These are phyloP conservation scores for Orbilia oligospora DNA, from an alignment of 2,329 filamentous ascomycete species.

Conservation along the genomic window DNA sequence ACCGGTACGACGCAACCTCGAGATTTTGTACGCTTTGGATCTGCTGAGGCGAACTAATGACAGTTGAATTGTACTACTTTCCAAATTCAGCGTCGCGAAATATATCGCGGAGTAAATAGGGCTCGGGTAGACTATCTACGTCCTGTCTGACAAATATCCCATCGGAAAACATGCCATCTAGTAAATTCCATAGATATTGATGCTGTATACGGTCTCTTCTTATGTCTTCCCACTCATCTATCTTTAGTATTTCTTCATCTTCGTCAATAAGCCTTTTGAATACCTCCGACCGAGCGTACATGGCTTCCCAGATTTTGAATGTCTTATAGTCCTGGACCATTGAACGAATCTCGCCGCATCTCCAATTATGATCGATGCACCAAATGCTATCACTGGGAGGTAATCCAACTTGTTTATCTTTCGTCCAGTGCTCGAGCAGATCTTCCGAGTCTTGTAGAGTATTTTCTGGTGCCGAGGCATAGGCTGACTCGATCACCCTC, in stretches of 20 bases:
- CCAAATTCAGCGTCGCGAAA: constrained; percentile 25
- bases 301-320: constrained; percentile 25
- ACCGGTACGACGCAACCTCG: no score
- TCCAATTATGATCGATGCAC: constrained; percentile 21
- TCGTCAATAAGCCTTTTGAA: constrained; percentile 20
- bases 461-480: constrained; percentile 20
- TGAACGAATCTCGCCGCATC: constrained; percentile 20
- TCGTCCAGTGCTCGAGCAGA: constrained; percentile 22
- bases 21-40: not conserved
- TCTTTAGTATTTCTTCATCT: constrained; percentile 19
- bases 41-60: constrained; percentile 14
- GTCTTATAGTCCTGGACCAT: constrained; percentile 22
- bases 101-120: constrained; percentile 25
- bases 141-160: constrained; percentile 23
- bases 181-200: constrained; percentile 21
- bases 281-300: constrained; percentile 17
- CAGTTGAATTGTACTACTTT: constrained; percentile 21
- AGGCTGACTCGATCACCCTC: constrained; percentile 24
- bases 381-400: constrained; percentile 21
- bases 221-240: constrained; percentile 9
- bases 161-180: constrained; percentile 19
- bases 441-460: constrained; percentile 17
- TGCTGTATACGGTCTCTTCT: constrained; percentile 11
- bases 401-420: constrained; percentile 21
- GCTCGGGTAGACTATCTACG: constrained; percentile 25